Evolutionary conservation across 2,329 filamentous ascomycete genomes (phyloP).

Genomic region (Colletotrichum cordylinicola): DNA sequence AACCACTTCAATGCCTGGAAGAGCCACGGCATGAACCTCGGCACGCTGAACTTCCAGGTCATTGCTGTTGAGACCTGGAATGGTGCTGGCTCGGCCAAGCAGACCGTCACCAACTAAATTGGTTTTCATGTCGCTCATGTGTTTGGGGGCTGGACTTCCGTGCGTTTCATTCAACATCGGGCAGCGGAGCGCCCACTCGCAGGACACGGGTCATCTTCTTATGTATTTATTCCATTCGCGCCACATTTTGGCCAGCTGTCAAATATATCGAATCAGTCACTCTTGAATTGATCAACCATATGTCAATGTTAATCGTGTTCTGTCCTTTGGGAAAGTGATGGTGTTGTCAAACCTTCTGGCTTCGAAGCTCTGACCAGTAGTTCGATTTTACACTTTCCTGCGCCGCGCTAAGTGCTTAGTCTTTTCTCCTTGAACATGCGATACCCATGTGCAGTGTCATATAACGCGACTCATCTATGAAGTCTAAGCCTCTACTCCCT

Average conservation of each 20-base stretch:
- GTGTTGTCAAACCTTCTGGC: background rate
- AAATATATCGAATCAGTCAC: background rate
- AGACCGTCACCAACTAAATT: background rate
- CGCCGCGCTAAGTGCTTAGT: background rate
- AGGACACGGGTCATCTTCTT: background rate
- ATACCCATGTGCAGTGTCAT: background rate
- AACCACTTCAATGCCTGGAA: slow-evolving; percentile 61
- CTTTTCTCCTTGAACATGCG: background rate
- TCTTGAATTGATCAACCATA: background rate
- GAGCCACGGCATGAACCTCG: slow-evolving; percentile 50
- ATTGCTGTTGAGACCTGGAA: slow-evolving; percentile 54
- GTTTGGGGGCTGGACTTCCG: background rate
- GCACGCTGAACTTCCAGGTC: slow-evolving; percentile 56
- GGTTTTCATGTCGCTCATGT: background rate
- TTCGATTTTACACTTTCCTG: background rate
- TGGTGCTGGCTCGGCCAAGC: slow-evolving; percentile 21
- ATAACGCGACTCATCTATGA: background rate
- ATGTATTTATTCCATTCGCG: background rate
- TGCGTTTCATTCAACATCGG: background rate
- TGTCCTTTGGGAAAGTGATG: background rate
- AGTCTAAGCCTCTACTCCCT: background rate
- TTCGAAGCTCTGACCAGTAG: background rate
- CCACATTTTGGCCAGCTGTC: background rate
- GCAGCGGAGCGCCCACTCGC: background rate
- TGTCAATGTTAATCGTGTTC: background rate